A percentile compares a stretch with the other conserved stretches of the same genome.
These are phyloP conservation scores for Chaetomiaceae sp. DNA, from an alignment of 2,329 filamentous ascomycete genomes.

Conservation along the genomic window DNA sequence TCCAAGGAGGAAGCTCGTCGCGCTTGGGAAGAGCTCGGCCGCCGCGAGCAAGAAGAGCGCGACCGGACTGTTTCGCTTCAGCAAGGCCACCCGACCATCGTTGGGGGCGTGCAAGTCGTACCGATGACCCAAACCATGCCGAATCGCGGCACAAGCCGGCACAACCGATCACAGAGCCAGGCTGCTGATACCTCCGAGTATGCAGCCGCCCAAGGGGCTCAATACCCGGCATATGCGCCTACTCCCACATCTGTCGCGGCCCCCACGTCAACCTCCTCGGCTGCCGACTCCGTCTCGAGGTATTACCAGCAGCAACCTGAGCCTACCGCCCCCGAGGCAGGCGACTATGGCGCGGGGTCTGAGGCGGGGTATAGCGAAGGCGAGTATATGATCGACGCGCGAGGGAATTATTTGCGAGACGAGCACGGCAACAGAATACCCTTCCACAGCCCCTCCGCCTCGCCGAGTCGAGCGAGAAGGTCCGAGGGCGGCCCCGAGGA, in stretches of 20 bases:
- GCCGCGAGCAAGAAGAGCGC: conserved; percentile 87
- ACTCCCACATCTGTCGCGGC: conserved; percentile 19
- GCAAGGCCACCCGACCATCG: conserved; percentile 79
- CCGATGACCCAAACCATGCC: conserved; percentile 76
- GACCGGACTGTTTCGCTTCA: conserved; percentile 82
- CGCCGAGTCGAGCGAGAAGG: conserved; percentile 36
- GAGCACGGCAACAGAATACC: conserved; percentile 56
- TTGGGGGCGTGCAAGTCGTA: conserved; percentile 91
- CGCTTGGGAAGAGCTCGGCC: conserved; percentile 94
- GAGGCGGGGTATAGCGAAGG: conserved; percentile 65
- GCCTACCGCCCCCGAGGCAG: conserved; percentile 43
- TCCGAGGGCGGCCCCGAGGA: conserved; percentile 54
- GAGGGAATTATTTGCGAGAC: conserved; percentile 59
- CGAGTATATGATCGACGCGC: conserved; percentile 63
- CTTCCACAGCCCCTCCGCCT: conserved; percentile 45
- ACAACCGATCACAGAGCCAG: conserved; percentile 36
- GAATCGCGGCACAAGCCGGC: conserved; percentile 48
- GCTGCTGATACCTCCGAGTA: conserved; percentile 31
- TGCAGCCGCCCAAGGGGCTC: conserved; percentile 27
- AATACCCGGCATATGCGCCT: conserved; percentile 29
- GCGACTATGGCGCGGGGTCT: conserved; percentile 48
- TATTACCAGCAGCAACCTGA: conserved; percentile 44
- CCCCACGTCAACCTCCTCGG: conserved; percentile 34
- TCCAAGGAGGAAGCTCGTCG: conserved; percentile 93
- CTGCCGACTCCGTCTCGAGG: conserved; percentile 34